Evolutionary conservation across 257 asterid species (phyloP).

Genomic region (Marsdenia floribunda): DNA sequence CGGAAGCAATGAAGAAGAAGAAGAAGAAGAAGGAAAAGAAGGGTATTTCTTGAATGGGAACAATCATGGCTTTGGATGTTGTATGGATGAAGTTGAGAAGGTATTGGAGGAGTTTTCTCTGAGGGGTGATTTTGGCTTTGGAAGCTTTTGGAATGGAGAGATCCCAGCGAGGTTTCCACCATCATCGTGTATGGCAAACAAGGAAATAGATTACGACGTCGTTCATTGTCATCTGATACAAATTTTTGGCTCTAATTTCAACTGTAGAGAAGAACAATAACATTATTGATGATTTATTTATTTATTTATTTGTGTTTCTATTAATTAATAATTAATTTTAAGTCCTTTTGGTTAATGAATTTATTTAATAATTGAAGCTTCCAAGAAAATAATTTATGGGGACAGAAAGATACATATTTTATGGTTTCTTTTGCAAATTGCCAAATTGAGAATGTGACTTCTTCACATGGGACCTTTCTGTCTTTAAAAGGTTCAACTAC

Average conservation of each 20-base stretch:
- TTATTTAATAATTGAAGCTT: not conserved
- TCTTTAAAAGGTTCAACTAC: not conserved
- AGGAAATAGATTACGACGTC: slow-evolving; percentile 48
- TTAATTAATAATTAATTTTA: not conserved
- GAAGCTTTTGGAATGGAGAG: slow-evolving; percentile 70
- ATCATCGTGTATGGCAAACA: slow-evolving; percentile 34
- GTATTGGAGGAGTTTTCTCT: slow-evolving; percentile 57
- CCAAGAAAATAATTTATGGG: too few species aligned
- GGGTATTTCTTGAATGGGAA: slow-evolving; percentile 24
- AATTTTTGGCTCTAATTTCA: slow-evolving; percentile 37
- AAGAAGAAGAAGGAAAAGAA: slow-evolving; percentile 5
- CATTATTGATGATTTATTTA: not conserved
- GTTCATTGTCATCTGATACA: slow-evolving; percentile 43
- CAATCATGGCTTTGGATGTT: slow-evolving; percentile 26
- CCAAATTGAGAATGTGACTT: not conserved
- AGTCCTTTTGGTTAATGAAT: not conserved
- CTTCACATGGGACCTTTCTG: not conserved
- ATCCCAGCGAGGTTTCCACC: slow-evolving; percentile 26
- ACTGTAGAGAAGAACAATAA: slow-evolving; percentile 11
- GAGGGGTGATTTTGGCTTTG: slow-evolving; percentile 75
- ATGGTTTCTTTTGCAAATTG: not conserved
- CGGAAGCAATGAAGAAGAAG: slow-evolving; percentile 15
- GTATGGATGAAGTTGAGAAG: slow-evolving; percentile 67
- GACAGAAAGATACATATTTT: too few species aligned
- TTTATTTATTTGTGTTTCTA: not conserved